Conservation (phyloP, 345 rosid genomes). For the Carallia brachiata region DNA sequence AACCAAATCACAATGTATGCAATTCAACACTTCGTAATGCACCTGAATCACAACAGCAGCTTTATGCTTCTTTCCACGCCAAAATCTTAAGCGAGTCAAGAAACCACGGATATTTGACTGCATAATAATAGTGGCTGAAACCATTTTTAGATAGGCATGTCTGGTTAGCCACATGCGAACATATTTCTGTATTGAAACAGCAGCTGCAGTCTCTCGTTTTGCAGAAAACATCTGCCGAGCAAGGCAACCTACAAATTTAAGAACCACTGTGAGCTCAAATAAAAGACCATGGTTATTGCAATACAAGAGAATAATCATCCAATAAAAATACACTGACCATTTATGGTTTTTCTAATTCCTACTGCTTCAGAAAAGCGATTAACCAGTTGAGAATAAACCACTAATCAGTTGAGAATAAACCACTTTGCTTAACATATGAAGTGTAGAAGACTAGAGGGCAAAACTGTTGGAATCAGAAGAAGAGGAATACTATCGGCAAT, state of each 20-base stretch:
- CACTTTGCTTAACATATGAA: too few species aligned
- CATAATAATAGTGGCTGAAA: slow-evolving; percentile 50
- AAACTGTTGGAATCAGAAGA: neutral
- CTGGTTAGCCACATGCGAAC: slow-evolving; percentile 58
- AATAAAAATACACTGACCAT: neutral
- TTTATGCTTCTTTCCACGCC: slow-evolving; percentile 53
- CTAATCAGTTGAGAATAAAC: too few species aligned
- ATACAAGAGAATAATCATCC: neutral
- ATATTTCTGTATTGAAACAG: slow-evolving; percentile 64
- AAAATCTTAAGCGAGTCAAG: slow-evolving; percentile 53
- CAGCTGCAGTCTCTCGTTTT: slow-evolving; percentile 68
- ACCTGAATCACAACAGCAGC: slow-evolving; percentile 87
- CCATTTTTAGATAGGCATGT: slow-evolving; percentile 45
- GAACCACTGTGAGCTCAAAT: slow-evolving; percentile 26
- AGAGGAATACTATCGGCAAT: neutral
- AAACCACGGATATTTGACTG: slow-evolving; percentile 73
- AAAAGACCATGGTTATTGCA: slow-evolving; percentile 13
- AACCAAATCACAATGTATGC: neutral
- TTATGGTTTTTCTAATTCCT: neutral
- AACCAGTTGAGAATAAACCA: too few species aligned
- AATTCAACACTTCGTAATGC: neutral
- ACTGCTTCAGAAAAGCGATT: too few species aligned
- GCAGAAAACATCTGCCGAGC: slow-evolving; percentile 54
- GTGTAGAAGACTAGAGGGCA: too few species aligned
- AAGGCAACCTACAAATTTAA: slow-evolving; percentile 65